Conservation (phyloP, 768 basidiomycete species). For the Tricholoma furcatifolium region DNA sequence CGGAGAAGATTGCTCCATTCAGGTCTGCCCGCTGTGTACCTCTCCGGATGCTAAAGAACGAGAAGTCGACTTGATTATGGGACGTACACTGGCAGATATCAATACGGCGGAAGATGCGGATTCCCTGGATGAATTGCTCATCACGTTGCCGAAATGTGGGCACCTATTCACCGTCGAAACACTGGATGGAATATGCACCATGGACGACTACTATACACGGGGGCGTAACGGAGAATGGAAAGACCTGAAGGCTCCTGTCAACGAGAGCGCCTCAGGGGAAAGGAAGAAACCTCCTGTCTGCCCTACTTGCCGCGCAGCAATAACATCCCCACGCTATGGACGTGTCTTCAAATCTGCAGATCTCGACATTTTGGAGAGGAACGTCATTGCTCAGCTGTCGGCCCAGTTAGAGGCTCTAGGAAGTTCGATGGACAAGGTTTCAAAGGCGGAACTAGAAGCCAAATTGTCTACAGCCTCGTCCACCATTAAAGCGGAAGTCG, state of each 20-base stretch:
- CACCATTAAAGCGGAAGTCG: conserved; percentile 5
- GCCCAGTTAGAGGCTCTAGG: conserved; percentile 34
- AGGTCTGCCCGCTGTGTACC: conserved; percentile 55
- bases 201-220: conserved; percentile 49
- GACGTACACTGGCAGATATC: conserved; percentile 49
- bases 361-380: conserved; percentile 65
- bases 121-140: conserved; percentile 48
- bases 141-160: conserved; percentile 59
- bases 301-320: conserved; percentile 58
- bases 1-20: conserved; percentile 58
- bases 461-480: conserved; percentile 9
- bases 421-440: conserved; percentile 25
- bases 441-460: conserved; percentile 21
- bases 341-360: conserved; percentile 60
- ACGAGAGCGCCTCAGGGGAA: conserved; percentile 10
- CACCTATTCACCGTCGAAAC: conserved; percentile 74
- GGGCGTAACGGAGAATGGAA: conserved; percentile 40
- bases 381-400: conserved; percentile 54
- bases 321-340: conserved; percentile 60
- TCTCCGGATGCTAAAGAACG: conserved; percentile 31
- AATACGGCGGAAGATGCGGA: conserved; percentile 27
- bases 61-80: conserved; percentile 62
- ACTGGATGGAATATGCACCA: conserved; percentile 56
- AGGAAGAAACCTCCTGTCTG: conserved; percentile 48
- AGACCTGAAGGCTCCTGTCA: conserved; percentile 41